Evolutionary conservation across 2,329 filamentous ascomycete genomes (phyloP).

Genomic region (Ophiosphaerella korrae): DNA sequence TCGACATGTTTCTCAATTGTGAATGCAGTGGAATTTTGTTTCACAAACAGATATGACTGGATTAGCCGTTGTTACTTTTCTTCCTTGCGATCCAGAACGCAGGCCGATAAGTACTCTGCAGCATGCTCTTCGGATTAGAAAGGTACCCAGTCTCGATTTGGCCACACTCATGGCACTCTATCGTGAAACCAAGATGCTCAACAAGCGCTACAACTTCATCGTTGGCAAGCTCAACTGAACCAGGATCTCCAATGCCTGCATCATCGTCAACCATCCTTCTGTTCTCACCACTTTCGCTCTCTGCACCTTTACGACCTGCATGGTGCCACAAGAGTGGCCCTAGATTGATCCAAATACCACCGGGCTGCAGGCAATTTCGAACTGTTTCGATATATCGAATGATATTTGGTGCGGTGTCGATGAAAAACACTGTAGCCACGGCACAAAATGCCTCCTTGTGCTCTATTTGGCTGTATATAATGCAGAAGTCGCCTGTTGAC

Average conservation of each 20-base stretch:
- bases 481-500: conserved; percentile 90
- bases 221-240: conserved; percentile 86
- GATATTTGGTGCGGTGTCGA: conserved; percentile 94
- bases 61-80: conserved; percentile 12
- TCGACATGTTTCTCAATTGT: not conserved
- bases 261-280: conserved; percentile 24
- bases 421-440: conserved; percentile 90
- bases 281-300: conserved; percentile 6
- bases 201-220: conserved; percentile 85
- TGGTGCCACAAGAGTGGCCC: conserved; percentile 97
- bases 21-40: not conserved
- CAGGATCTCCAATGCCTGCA: conserved; percentile 80
- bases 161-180: conserved; percentile 65
- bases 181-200: conserved; percentile 73
- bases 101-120: conserved; percentile 79
- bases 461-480: conserved; percentile 73
- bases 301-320: conserved; percentile 63
- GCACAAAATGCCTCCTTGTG: conserved; percentile 73
- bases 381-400: conserved; percentile 89
- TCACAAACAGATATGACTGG: not conserved
- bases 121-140: conserved; percentile 81
- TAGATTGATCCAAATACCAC: conserved; percentile 85
- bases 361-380: conserved; percentile 72
- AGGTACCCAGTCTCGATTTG: conserved; percentile 81
- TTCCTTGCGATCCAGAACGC: conserved; percentile 89